Conservation (phyloP, 495 filamentous ascomycete genomes). For the Lasiosphaeria hispida region DNA sequence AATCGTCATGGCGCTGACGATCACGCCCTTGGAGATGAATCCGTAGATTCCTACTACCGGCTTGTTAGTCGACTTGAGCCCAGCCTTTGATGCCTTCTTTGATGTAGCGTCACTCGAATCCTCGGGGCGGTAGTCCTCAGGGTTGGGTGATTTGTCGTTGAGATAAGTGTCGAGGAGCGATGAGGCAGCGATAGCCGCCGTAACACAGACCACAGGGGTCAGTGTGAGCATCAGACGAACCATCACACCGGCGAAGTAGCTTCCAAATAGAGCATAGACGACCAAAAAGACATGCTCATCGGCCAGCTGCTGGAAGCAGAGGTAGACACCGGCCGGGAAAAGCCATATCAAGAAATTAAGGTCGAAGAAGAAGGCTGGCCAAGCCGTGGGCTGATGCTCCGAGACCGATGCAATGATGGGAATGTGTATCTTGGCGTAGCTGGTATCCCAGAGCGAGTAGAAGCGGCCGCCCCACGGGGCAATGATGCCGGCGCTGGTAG, state of each 20-base stretch:
- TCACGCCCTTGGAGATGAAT: conserved; percentile 69
- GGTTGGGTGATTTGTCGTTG: conserved; percentile 52
- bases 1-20: conserved; percentile 65
- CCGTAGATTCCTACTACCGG: conserved; percentile 84
- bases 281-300: conserved; percentile 99
- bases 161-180: conserved; percentile 86
- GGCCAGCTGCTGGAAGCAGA: conserved; percentile 89
- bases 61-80: conserved; percentile 66
- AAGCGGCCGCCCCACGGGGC: conserved; percentile 98
- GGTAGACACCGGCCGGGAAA: conserved; percentile 97
- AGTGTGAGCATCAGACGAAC: conserved; percentile 97
- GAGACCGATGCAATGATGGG: conserved; percentile 99
- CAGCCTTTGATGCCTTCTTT: conserved; percentile 52
- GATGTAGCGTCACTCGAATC: conserved; percentile 42
- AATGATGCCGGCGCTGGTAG: conserved; percentile 85
- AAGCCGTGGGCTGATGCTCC: conserved; percentile 99
- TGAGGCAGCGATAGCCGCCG: conserved; percentile 87
- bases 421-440: conserved; percentile 99
- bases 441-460: conserved; percentile 99
- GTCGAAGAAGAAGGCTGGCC: conserved; percentile 99
- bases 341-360: conserved; percentile 98
- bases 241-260: conserved; percentile 99
- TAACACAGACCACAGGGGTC: conserved; percentile 94
- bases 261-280: conserved; percentile 90
- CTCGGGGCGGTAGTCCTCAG: conserved; percentile 48